Conservation (phyloP, 2,329 filamentous ascomycete species). For the Talaromyces sp. region DNA sequence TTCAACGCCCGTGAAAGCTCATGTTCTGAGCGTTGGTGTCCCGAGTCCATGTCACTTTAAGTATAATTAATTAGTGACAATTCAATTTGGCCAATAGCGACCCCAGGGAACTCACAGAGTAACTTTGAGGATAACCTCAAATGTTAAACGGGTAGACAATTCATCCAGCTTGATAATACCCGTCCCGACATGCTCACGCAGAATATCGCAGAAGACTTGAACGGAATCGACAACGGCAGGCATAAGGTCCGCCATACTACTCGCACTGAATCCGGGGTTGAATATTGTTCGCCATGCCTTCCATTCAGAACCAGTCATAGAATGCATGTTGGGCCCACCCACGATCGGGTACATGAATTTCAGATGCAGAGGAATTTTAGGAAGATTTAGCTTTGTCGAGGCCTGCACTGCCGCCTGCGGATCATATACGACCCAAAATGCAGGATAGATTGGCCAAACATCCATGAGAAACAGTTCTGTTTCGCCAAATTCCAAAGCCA, state of each 20-base stretch:
- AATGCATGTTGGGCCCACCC: not conserved
- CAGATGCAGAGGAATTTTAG: not conserved
- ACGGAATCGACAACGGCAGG: not conserved
- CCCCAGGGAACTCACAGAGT: not conserved
- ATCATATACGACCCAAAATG: not conserved
- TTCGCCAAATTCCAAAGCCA: not conserved
- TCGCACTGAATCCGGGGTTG: not conserved
- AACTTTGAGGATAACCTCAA: constrained; percentile 1
- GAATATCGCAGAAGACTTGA: constrained; percentile 1
- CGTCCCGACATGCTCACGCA: not conserved
- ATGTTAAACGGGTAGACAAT: not conserved
- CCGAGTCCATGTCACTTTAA: constrained; percentile 3
- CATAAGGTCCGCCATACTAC: constrained; percentile 3
- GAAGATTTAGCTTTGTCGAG: not conserved
- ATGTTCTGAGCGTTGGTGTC: not conserved
- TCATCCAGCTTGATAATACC: not conserved
- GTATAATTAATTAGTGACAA: not conserved
- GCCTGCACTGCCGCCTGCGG: not conserved
- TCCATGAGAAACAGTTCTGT: constrained; percentile 3
- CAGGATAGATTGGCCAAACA: not conserved
- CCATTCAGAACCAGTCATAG: not conserved
- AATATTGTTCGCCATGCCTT: not conserved
- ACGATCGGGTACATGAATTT: constrained; percentile 1
- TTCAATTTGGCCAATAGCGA: not conserved
- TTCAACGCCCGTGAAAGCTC: not conserved